Base-by-base conservation (phyloP, 192 early-diverging fungal genomes). In the Lunasporangiospora selenospora region DNA sequence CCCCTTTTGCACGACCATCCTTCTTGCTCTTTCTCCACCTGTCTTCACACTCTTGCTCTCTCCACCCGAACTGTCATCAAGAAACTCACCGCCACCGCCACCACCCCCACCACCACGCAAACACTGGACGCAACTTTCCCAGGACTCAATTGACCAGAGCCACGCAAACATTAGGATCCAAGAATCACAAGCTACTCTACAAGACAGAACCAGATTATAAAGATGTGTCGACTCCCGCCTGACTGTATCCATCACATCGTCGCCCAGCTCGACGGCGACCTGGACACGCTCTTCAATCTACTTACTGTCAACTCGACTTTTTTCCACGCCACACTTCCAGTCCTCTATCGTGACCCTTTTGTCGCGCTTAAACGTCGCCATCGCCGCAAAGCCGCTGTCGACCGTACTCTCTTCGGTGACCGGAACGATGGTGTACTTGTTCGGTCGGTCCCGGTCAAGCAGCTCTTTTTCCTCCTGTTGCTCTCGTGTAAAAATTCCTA, bases 301-400 rank as follows among this genome's bases (percentile, higher is more conserved):
- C 24, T 69, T 29, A 54, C 57, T 4, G 66, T 69, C 36, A 42
- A 46, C 27, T 46, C 37, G 16, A 32, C 57, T 15, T 60, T 69
- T 24, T 61, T 69, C 38, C 30, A 34, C 6, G 34, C 47, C 6
- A 52, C 52, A 3, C 43, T 69, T 4, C 66, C 66, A 4, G 12
- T 55, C 37, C 57, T 69, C 38, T 69, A 69, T 18, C 49, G 48
- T n/a, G 58, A 61, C 52, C 66, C 66, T 18, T 69, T 50, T 18
- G 18, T 41, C 33, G 23, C 42, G 1, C 40, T 69, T 19, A 30
- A 69, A 27, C 46, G 34, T 2, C 57, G 53, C 26, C 19, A 53
- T 16, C 39, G 3, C 0, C 26, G 40, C 18, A 38, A 34, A 19
- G 13, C 21, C 16, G 23, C 18, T 1, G 30, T 31, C 19, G 39